These are phyloP conservation scores for Micromonas pusilla DNA, from an alignment of 139 green algal genomes.

Conservation along the genomic window DNA sequence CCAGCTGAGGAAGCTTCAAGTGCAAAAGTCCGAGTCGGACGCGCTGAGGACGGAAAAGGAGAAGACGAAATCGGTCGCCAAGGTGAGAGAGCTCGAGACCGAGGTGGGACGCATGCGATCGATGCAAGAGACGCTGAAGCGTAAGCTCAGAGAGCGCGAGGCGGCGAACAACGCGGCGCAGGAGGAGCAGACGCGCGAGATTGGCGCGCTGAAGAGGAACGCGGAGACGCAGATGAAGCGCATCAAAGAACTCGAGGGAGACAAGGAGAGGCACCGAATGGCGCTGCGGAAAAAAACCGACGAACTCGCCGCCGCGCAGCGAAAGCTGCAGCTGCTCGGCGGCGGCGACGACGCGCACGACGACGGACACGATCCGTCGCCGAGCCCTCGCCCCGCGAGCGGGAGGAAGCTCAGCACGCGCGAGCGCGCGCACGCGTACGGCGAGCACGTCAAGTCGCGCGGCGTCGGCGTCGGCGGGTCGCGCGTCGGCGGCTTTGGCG, in stretches of 20 bases:
- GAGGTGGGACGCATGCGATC: background rate
- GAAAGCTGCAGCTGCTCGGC: background rate
- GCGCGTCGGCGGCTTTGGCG: background rate
- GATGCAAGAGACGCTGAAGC: background rate
- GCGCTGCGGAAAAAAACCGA: background rate
- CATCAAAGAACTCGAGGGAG: background rate
- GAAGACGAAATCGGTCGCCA: background rate
- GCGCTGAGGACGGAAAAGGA: constrained; percentile 1
- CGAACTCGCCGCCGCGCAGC: background rate
- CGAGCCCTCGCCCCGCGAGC: background rate
- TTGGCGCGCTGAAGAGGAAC: background rate
- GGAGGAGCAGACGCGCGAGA: background rate
- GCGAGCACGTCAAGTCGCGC: background rate
- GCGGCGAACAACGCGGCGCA: background rate
- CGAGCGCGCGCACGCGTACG: background rate
- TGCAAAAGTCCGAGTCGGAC: background rate
- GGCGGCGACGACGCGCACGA: background rate
- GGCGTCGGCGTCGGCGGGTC: too few species aligned
- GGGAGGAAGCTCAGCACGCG: background rate
- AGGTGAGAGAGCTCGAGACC: background rate
- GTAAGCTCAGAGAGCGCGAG: background rate
- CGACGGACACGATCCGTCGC: background rate
- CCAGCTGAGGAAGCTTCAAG: constrained; percentile 16
- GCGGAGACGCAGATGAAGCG: background rate
- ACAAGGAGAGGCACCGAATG: background rate